Evolutionary conservation across 192 early-diverging fungal species (phyloP), one percentile per base, ranked within the genome.

Genomic region (Coemansia interrupta): DNA sequence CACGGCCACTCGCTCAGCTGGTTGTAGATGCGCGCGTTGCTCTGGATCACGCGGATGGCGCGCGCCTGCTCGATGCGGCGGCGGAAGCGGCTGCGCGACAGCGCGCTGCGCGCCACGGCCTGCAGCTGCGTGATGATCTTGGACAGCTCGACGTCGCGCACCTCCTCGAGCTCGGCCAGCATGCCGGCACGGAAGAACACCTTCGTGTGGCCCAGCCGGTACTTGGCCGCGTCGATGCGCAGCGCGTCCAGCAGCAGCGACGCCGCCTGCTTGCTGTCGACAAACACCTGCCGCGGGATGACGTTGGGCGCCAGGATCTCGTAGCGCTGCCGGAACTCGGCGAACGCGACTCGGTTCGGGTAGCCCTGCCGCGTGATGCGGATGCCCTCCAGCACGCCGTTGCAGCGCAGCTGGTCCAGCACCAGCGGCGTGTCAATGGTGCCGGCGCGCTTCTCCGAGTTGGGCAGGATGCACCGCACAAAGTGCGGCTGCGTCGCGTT

Each of bases 391-490:
- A 97, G 72, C 9, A 98, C 95, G 80, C 96, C 96, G 70, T 97
- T 97, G 79, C 95, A 98, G 5, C 93, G 76, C 40, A 97, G 75
- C 64, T 98, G 96, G 53, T 95, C 93, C 28, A 96, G 77, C 3
- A 98, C 94, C 41, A 92, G 81, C 26, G 87, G 86, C 22, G 89
- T 85, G 54, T 94, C 68, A 49, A 97, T 82, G 59, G 86, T 86
- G 8, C 91, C 91, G 0, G 96, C 74, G 19, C 82, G 82, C 78
- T 98, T 98, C 54, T 95, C 89, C 23, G 89, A 74, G 61, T 98
- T 98, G 8, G 96, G 96, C 42, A 97, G 68, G 65, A 98, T 97
- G 81, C 96, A 98, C 20, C 96, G 92, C 36, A 98, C 95, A 82
- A 97, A 98, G 76, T 97, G 96, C 20, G 96, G 96, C 50, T 92